Evolutionary conservation across 176 grass and related monocot genomes (phyloP).

Genomic region (Typha latifolia): DNA sequence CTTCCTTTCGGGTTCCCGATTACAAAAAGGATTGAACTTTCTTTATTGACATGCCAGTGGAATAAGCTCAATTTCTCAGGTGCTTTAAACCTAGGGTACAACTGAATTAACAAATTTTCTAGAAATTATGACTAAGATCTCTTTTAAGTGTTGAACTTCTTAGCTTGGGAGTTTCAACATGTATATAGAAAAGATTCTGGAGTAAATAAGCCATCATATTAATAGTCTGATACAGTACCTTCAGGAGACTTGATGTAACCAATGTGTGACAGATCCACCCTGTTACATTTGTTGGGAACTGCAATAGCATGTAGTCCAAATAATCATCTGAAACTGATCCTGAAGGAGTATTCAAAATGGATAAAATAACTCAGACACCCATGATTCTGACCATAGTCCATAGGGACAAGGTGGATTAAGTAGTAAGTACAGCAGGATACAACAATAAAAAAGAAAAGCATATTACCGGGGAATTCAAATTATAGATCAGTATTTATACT

Average conservation of each 20-base stretch:
- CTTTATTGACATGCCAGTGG: not conserved
- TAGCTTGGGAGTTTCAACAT: not conserved
- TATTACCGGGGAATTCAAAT: too few relatives aligned
- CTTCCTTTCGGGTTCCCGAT: too few relatives aligned
- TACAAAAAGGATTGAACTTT: not conserved
- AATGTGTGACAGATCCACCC: slow-evolving; percentile 86
- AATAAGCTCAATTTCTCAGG: not conserved
- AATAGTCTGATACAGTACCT: slow-evolving; percentile 36
- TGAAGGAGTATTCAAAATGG: slow-evolving; percentile 14
- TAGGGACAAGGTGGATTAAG: not conserved
- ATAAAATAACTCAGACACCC: not conserved
- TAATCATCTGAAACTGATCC: slow-evolving; percentile 91
- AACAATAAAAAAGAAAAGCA: too few relatives aligned
- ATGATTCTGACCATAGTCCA: not conserved
- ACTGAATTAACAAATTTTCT: not conserved
- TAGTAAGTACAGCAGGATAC: too few relatives aligned
- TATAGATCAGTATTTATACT: too few relatives aligned
- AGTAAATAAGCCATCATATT: not conserved
- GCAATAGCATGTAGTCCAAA: slow-evolving; percentile 81
- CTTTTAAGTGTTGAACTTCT: not conserved
- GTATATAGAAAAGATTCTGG: not conserved
- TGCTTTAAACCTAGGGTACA: not conserved
- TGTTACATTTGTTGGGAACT: slow-evolving; percentile 92
- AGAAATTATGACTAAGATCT: not conserved
- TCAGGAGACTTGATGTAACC: slow-evolving; percentile 85